A percentile compares a stretch with the other conserved stretches of the same genome.
Conservation (phyloP, 495 filamentous ascomycete species). For the Evansstolkia leycettana region DNA sequence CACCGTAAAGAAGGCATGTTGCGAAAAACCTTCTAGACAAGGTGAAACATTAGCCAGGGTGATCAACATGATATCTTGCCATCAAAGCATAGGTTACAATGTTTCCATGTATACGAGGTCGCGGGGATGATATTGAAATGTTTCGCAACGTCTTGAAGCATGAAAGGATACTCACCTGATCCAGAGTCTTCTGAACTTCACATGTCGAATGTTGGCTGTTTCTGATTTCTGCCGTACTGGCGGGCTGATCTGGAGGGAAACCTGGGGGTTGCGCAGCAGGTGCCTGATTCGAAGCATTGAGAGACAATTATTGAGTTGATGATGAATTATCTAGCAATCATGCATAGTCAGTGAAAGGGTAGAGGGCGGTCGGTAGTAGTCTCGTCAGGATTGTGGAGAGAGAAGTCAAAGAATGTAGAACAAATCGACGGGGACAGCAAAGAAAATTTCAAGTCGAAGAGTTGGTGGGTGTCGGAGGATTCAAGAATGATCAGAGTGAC, state of each 20-base stretch:
- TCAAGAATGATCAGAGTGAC: conserved; percentile 1
- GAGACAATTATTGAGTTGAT: conserved; percentile 1
- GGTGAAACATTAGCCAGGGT: no score
- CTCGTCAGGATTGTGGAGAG: no score
- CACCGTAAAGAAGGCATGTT: conserved; percentile 21
- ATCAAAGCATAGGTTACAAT: no score
- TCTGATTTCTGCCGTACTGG: conserved; percentile 6
- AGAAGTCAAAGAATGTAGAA: no score
- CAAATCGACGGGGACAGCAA: no score
- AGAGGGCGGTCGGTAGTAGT: no score
- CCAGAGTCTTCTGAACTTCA: conserved; percentile 29
- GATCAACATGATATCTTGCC: no score
- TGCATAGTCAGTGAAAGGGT: conserved; percentile 1
- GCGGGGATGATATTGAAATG: no score
- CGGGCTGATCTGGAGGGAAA: conserved; percentile 12
- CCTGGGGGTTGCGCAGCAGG: conserved; percentile 16
- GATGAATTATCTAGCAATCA: background rate
- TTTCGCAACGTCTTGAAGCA: background rate
- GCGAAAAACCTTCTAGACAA: conserved; percentile 20
- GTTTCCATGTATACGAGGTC: no score
- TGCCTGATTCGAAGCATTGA: conserved; percentile 28
- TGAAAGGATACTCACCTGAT: conserved; percentile 16
- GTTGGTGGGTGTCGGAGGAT: no score
- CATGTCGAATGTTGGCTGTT: conserved; percentile 19
- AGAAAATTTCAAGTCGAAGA: no score